Base-by-base conservation (phyloP, 1,284 basidiomycete species). In the Puccinia hordei region DNA sequence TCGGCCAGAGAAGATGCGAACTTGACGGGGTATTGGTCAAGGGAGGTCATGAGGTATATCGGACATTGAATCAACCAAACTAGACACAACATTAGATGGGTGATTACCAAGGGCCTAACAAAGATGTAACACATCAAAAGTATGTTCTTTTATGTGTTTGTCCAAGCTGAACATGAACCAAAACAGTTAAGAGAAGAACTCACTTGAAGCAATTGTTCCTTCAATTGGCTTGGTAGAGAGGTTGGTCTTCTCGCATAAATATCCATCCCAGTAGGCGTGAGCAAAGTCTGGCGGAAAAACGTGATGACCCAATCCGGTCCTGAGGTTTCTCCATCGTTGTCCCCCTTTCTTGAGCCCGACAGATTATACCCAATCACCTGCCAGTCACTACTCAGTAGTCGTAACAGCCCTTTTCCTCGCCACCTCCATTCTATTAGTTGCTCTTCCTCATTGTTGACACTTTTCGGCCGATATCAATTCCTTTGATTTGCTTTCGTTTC, bases 251-350 rank as follows among this genome's bases (percentile, higher is more conserved):
- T 85, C 49, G 87, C 83, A 81, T 88, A 88, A 51, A 89, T 85
- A 82, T 89, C 88, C 46, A 89, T 83, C 1, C 89, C 89, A 27
- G 87, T 86, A 10, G 88, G 88, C 2, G 88, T 89, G 85, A 89
- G 89, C 49, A 89, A 83, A 30, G 88, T 88, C 83, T 87, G 87
- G 66, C 87, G 87, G 83, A 89, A 89, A 83, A 86, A 89, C 13
- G 88, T 89, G 13, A 88, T 87, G 24, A 86, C 87, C 88, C 88
- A 89, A 81, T 87, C 83, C 38, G 85, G 85, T 73, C 86, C 85
- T 69, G 53, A 30, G 5, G 12, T 6, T 12, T 61, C n/a, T 1
- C 33, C 12, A 30, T 44, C n/a, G 44, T 46, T 22, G 17, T 17
- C 38, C 27, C 24, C 13, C 8, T 35, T 49, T 8, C 33, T 22